Evolutionary conservation across 2,329 filamentous ascomycete genomes (phyloP).

Genomic region (Colletotrichum tofieldiae): DNA sequence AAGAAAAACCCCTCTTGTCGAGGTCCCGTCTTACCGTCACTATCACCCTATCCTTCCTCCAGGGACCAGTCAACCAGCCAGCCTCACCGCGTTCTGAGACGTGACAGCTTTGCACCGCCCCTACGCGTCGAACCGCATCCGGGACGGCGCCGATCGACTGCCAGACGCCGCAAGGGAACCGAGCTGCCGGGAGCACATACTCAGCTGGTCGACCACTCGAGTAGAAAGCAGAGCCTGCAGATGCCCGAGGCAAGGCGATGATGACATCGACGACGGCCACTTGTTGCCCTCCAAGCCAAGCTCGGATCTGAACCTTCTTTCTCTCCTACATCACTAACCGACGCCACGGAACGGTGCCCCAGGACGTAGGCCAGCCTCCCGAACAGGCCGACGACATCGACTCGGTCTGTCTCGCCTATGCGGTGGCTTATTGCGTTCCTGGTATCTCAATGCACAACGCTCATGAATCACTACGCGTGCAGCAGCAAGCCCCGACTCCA

Average conservation of each 20-base stretch:
- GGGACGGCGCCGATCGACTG: conserved; percentile 3
- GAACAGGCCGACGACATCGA: conserved; percentile 1
- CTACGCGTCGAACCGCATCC: background rate
- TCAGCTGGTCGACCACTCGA: background rate
- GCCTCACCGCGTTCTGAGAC: conserved; percentile 20
- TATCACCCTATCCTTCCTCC: no score
- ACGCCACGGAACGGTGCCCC: background rate
- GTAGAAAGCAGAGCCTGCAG: background rate
- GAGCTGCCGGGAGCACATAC: background rate
- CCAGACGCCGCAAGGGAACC: conserved; percentile 4
- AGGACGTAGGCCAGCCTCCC: conserved; percentile 5
- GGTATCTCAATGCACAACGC: conserved; percentile 1
- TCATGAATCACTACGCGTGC: conserved; percentile 16
- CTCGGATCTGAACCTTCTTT: conserved; percentile 10
- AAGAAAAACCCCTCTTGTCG: conserved; percentile 18
- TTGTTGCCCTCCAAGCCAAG: background rate
- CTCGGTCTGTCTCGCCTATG: background rate
- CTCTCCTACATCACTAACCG: background rate
- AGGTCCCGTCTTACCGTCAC: conserved; percentile 2
- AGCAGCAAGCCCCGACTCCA: background rate
- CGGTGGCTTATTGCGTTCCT: conserved; percentile 7
- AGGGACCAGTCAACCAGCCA: background rate
- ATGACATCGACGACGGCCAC: conserved; percentile 2
- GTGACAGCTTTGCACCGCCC: conserved; percentile 25
- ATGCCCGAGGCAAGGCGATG: conserved; percentile 3